A percentile compares a stretch with the other conserved stretches of the same genome.
Conservation (phyloP, 441 rosid genomes). For the Bruguiera hainesii region DNA sequence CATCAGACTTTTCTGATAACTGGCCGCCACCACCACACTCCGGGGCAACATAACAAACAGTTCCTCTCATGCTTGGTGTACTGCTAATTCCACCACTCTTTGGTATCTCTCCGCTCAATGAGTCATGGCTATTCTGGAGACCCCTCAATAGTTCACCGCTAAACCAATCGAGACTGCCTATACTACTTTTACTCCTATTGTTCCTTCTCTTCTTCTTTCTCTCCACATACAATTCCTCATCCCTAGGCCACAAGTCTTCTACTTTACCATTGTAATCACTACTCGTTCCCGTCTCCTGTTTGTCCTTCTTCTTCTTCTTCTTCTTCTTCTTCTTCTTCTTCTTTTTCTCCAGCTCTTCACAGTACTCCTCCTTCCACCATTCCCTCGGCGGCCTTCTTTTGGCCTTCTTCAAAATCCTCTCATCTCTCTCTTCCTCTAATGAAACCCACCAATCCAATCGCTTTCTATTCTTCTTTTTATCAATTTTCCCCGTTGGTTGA, state of each 20-base stretch:
- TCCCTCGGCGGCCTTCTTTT: constrained; percentile 72
- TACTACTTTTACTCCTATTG: constrained; percentile 47
- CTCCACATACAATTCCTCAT: constrained; percentile 34
- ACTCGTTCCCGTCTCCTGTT: constrained; percentile 34
- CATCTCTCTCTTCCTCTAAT: constrained; percentile 26
- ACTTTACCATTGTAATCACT: constrained; percentile 33
- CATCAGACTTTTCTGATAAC: constrained; percentile 77
- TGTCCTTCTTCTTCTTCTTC: constrained; percentile 29
- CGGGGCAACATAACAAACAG: constrained; percentile 85
- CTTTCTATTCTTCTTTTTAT: constrained; percentile 28
- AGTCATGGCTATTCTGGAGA: constrained; percentile 60
- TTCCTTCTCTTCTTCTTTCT: constrained; percentile 42
- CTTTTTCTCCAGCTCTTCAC: constrained; percentile 73
- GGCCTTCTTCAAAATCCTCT: constrained; percentile 35
- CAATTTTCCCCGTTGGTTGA: background rate
- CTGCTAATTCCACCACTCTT: constrained; percentile 86
- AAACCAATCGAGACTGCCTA: constrained; percentile 66
- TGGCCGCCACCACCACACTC: constrained; percentile 80
- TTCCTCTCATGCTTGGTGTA: constrained; percentile 93
- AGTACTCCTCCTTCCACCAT: constrained; percentile 98
- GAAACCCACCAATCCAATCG: constrained; percentile 35
- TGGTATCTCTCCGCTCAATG: constrained; percentile 58
- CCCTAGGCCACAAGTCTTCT: constrained; percentile 73
- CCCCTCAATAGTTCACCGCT: constrained; percentile 60
- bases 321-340: constrained; percentile 60